Evolutionary conservation across 495 filamentous ascomycete species (phyloP).

Genomic region (Podospora didyma): DNA sequence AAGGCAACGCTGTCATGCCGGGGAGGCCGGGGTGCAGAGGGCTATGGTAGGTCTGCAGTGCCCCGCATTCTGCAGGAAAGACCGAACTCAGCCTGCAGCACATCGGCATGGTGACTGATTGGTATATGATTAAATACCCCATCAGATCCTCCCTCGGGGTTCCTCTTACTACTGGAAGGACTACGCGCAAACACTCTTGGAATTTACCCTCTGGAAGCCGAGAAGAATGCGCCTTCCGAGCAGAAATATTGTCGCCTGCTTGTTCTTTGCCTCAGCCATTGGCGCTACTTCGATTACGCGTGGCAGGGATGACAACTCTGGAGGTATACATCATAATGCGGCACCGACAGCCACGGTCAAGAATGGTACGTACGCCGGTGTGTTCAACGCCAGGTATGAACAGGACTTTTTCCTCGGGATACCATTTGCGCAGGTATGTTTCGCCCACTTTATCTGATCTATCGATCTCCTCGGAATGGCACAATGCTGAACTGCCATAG

Average conservation of each 20-base stretch:
- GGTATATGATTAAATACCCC: not conserved
- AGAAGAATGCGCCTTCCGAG: not conserved
- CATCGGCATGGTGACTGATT: not conserved
- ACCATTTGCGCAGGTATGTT: slow-evolving; percentile 46
- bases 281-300: not conserved
- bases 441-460: slow-evolving; percentile 20
- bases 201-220: not conserved
- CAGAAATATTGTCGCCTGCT: not conserved
- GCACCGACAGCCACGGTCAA: not conserved
- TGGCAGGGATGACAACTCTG: not conserved
- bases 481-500: not conserved
- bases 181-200: not conserved
- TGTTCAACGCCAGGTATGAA: slow-evolving; percentile 34
- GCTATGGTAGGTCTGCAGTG: no score
- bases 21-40: no score
- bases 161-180: not conserved
- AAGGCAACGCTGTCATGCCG: no score
- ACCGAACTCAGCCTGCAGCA: no score
- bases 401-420: slow-evolving; percentile 55
- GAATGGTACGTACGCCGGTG: slow-evolving; percentile 46
- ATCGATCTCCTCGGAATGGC: slow-evolving; percentile 24
- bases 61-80: no score
- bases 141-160: not conserved
- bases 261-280: not conserved
- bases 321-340: not conserved